Conservation (phyloP, 345 rosid genomes). For the Camelina laxa region DNA sequence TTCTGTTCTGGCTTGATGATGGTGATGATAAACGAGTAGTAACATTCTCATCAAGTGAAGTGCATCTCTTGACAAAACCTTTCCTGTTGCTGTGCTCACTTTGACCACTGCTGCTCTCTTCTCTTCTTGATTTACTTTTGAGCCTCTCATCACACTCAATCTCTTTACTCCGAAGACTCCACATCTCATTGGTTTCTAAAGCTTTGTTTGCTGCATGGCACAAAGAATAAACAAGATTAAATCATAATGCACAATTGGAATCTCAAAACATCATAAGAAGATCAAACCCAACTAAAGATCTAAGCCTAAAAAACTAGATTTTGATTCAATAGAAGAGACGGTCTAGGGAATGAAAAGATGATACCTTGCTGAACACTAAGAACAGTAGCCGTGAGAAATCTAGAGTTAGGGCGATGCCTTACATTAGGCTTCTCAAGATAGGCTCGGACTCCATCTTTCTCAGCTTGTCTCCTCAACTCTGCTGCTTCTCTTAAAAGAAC, state of each 20-base stretch:
- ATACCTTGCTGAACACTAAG: conserved; percentile 94
- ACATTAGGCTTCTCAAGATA: conserved; percentile 71
- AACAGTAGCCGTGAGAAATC: conserved; percentile 92
- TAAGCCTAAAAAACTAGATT: neutral
- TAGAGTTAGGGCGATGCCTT: conserved; percentile 81
- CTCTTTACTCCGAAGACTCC: conserved; percentile 79
- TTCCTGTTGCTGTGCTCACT: conserved; percentile 42
- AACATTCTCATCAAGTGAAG: conserved; percentile 39
- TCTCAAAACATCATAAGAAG: conserved; percentile 2
- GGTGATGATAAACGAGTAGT: conserved; percentile 47
- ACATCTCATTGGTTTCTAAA: conserved; percentile 90
- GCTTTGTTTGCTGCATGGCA: conserved; percentile 68
- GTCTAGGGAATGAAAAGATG: neutral
- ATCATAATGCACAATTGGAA: neutral
- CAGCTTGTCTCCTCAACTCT: conserved; percentile 79
- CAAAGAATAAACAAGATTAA: conserved; percentile 5
- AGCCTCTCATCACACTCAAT: conserved; percentile 57
- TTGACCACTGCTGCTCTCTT: conserved; percentile 45
- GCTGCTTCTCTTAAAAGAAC: conserved; percentile 91
- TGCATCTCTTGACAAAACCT: conserved; percentile 46
- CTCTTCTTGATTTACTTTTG: conserved; percentile 56
- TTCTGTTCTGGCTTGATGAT: conserved; percentile 43
- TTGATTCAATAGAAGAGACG: neutral
- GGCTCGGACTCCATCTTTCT: conserved; percentile 75
- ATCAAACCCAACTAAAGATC: too few relatives aligned